phyloP scores from a whole-genome alignment of 2,329 filamentous ascomycete species.

The Hymenoscyphus fructigenus region DNA sequence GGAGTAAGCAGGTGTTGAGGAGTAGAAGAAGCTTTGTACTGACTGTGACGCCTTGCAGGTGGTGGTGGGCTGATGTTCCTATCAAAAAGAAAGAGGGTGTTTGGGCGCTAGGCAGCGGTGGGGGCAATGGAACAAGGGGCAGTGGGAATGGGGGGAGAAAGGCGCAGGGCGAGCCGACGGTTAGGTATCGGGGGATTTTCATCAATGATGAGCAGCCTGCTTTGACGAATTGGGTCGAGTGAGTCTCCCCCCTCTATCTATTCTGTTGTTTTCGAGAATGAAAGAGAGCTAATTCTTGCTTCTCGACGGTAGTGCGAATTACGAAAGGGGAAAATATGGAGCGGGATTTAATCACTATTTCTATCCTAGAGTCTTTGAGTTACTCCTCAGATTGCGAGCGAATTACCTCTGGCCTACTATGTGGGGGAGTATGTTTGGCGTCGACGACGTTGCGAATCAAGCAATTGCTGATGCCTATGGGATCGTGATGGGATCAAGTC shows the following conservation, averaged over 20 bases:
- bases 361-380: conserved; percentile 68
- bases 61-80: background rate
- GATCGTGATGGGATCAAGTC: conserved; percentile 70
- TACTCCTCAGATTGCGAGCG: conserved; percentile 66
- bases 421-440: conserved; percentile 71
- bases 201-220: conserved; percentile 62
- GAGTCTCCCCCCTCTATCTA: conserved; percentile 7
- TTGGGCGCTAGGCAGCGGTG: background rate
- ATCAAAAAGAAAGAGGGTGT: background rate
- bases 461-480: conserved; percentile 71
- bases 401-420: conserved; percentile 76
- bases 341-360: conserved; percentile 58
- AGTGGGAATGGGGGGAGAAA: conserved; percentile 38
- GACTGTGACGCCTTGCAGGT: too few species aligned
- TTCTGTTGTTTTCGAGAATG: background rate
- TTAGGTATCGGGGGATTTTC: conserved; percentile 60
- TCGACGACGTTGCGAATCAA: conserved; percentile 68
- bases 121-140: background rate
- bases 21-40: background rate
- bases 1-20: background rate
- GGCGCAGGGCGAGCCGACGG: conserved; percentile 49
- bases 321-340: conserved; percentile 39
- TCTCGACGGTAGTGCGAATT: conserved; percentile 43
- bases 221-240: conserved; percentile 61
- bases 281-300: background rate